Percentiles rank a stretch among this genome's conserved stretches.
Evolutionary conservation across 768 basidiomycete genomes (phyloP).

Genomic region (Podaxis mareebaensis): DNA sequence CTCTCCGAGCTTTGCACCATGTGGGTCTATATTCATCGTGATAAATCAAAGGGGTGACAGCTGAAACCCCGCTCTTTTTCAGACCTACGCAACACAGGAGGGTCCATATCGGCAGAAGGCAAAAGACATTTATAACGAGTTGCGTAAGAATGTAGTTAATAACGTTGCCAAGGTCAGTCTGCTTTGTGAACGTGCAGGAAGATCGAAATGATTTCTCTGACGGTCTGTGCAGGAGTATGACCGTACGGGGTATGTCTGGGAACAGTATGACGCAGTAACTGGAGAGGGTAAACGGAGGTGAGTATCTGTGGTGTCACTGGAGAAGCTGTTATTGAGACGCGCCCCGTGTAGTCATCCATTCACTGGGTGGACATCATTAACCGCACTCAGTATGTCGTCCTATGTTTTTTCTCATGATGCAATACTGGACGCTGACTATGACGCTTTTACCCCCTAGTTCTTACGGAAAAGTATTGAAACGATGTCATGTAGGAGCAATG

Average conservation of each 20-base stretch:
- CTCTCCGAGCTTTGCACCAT: slow-evolving; percentile 75
- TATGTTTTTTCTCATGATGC: slow-evolving; percentile 2
- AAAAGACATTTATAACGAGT: slow-evolving; percentile 72
- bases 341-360: slow-evolving; percentile 76
- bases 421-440: background rate
- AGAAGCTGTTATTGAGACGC: slow-evolving; percentile 12
- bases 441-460: slow-evolving; percentile 23
- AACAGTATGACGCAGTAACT: slow-evolving; percentile 86
- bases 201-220: background rate
- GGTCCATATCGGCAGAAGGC: slow-evolving; percentile 85
- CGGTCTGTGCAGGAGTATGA: slow-evolving; percentile 70
- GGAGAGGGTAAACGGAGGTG: slow-evolving; percentile 88
- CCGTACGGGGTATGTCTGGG: slow-evolving; percentile 95
- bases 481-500: background rate
- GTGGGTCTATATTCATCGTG: slow-evolving; percentile 35
- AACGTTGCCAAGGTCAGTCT: slow-evolving; percentile 65
- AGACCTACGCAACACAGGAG: slow-evolving; percentile 76
- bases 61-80: background rate
- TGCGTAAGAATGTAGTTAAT: slow-evolving; percentile 80
- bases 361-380: slow-evolving; percentile 94
- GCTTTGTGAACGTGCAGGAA: background rate
- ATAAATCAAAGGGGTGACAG: background rate
- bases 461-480: slow-evolving; percentile 35
- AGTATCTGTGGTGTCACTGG: slow-evolving; percentile 22
- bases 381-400: slow-evolving; percentile 74